These are phyloP conservation scores for Lasiodiplodia gonubiensis DNA, from an alignment of 2,329 filamentous ascomycete genomes.

Conservation along the genomic window DNA sequence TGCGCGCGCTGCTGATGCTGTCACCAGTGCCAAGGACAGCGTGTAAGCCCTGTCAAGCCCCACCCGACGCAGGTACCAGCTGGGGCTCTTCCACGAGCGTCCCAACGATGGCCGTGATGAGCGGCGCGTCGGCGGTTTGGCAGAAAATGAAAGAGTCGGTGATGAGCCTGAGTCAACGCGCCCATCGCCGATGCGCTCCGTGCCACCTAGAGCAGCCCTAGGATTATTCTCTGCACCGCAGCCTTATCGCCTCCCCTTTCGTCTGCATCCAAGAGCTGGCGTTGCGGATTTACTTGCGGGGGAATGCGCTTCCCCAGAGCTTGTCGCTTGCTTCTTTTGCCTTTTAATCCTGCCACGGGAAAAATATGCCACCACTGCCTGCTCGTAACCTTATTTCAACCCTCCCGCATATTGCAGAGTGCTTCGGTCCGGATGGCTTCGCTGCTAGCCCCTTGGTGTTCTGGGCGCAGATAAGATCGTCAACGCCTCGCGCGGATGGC, in stretches of 20 bases:
- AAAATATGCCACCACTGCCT: neutral
- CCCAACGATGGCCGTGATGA: slow-evolving; percentile 10
- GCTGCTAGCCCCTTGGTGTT: slow-evolving; percentile 9
- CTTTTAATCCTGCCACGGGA: neutral
- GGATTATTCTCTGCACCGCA: neutral
- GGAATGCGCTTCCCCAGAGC: neutral
- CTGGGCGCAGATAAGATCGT: slow-evolving; percentile 15
- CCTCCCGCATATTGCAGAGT: neutral
- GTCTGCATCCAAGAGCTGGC: neutral
- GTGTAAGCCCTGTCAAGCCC: slow-evolving; percentile 8
- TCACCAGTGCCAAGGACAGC: slow-evolving; percentile 6
- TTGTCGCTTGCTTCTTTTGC: neutral
- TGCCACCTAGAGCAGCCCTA: neutral
- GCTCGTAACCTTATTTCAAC: slow-evolving; percentile 12
- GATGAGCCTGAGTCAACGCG: slow-evolving; percentile 1
- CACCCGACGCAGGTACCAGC: slow-evolving; percentile 26
- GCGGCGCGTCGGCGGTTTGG: slow-evolving; percentile 1
- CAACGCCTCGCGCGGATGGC: slow-evolving; percentile 12
- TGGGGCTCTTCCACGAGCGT: slow-evolving; percentile 7
- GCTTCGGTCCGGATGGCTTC: slow-evolving; percentile 20
- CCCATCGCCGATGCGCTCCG: slow-evolving; percentile 15
- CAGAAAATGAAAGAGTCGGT: slow-evolving; percentile 23
- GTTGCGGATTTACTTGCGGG: neutral
- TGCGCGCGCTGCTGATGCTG: neutral
- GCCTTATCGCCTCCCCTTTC: slow-evolving; percentile 2